Conservation (phyloP, 2,329 filamentous ascomycete genomes). For the Neobulgaria alba region DNA sequence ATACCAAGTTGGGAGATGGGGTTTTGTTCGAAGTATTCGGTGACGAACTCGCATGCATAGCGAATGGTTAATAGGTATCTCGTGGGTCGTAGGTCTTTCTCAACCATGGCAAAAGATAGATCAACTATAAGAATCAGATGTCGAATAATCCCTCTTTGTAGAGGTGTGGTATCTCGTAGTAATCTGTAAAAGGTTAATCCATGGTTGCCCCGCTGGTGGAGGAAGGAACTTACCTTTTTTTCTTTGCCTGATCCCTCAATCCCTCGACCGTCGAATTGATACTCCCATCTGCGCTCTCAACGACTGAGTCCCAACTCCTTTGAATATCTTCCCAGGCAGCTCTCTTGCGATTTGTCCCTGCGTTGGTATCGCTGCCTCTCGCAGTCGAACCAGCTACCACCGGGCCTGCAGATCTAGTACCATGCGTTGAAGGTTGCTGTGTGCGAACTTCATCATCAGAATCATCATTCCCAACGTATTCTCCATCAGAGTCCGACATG, state of each 20-base stretch:
- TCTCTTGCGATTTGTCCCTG: slow-evolving; percentile 31
- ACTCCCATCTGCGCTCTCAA: slow-evolving; percentile 71
- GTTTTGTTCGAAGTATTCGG: slow-evolving; percentile 97
- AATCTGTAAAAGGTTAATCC: slow-evolving; percentile 44
- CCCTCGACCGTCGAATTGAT: slow-evolving; percentile 65
- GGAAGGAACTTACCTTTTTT: slow-evolving; percentile 47
- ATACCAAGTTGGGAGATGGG: slow-evolving; percentile 93
- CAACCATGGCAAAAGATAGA: slow-evolving; percentile 85
- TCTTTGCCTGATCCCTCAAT: slow-evolving; percentile 72
- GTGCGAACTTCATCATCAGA: slow-evolving; percentile 55
- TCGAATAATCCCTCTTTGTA: slow-evolving; percentile 96
- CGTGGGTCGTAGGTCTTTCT: slow-evolving; percentile 89
- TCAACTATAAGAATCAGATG: slow-evolving; percentile 87
- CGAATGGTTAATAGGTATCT: slow-evolving; percentile 74
- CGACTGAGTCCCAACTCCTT: slow-evolving; percentile 63
- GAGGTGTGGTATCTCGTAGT: slow-evolving; percentile 84
- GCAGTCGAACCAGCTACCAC: slow-evolving; percentile 19
- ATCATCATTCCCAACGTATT: slow-evolving; percentile 54
- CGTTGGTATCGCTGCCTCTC: slow-evolving; percentile 23
- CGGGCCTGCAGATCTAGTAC: slow-evolving; percentile 26
- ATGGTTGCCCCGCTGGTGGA: not conserved
- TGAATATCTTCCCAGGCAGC: slow-evolving; percentile 60
- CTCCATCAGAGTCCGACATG: slow-evolving; percentile 68
- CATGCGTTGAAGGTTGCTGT: slow-evolving; percentile 20
- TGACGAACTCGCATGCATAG: slow-evolving; percentile 79